Percentiles rank a stretch among this genome's conserved stretches.
Conservation (phyloP, 2,329 filamentous ascomycete genomes). For the Paecilomyces dactylethromorphus region DNA sequence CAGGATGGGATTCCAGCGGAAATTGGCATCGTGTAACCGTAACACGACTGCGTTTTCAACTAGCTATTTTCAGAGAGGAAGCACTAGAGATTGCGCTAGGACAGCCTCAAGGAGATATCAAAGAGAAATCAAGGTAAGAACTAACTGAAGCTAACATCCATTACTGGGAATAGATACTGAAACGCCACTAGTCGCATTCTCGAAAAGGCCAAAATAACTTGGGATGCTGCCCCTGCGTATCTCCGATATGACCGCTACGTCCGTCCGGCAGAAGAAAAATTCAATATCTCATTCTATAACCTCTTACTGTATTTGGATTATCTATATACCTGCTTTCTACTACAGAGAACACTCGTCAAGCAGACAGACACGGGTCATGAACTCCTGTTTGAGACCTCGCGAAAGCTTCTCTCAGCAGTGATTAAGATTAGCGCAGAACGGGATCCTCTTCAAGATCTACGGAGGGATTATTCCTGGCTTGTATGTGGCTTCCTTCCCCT, state of each 20-base stretch:
- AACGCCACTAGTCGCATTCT: not conserved
- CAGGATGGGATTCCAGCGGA: not conserved
- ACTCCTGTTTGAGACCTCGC: conserved; percentile 24
- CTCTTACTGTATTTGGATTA: conserved; percentile 28
- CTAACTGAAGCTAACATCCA: conserved; percentile 15
- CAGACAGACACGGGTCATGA: conserved; percentile 23
- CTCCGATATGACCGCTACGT: conserved; percentile 18
- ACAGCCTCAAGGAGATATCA: conserved; percentile 13
- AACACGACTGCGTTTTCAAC: conserved; percentile 18
- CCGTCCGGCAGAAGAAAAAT: conserved; percentile 5
- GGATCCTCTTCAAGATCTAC: conserved; percentile 21
- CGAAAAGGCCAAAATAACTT: conserved; percentile 13
- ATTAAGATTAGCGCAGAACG: conserved; percentile 20
- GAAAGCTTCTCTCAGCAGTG: conserved; percentile 23
- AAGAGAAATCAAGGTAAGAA: conserved; percentile 20
- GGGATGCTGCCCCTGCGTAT: conserved; percentile 17
- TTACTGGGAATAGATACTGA: not conserved
- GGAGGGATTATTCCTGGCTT: conserved; percentile 27
- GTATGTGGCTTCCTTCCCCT: conserved; percentile 12
- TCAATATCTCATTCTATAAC: conserved; percentile 7
- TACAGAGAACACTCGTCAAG: conserved; percentile 27
- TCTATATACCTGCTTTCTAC: conserved; percentile 27
- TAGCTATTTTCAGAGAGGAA: conserved; percentile 21
- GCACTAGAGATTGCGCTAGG: conserved; percentile 26
- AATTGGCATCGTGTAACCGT: conserved; percentile 9